A percentile compares a stretch with the other conserved stretches of the same genome.
These are phyloP conservation scores for Rubia occidens DNA, from an alignment of 305 asterid genomes.

Conservation along the genomic window DNA sequence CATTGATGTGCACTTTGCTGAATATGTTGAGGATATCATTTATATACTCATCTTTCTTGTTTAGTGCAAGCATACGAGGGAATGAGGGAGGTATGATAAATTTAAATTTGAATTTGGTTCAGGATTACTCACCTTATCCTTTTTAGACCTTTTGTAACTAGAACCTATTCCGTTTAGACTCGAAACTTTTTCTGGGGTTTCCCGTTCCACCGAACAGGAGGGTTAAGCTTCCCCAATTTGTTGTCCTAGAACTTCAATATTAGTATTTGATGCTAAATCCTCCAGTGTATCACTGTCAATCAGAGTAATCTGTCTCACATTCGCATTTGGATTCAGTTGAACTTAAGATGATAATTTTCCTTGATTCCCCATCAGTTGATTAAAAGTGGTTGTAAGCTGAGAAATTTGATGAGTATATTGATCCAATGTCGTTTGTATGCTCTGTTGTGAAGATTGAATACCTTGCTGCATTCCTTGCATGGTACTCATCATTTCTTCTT, in stretches of 20 bases:
- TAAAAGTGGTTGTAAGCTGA: neutral
- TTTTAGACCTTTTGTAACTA: neutral
- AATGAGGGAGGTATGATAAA: no score
- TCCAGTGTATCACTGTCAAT: neutral
- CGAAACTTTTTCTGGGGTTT: no score
- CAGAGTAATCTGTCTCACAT: neutral
- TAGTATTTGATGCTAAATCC: neutral
- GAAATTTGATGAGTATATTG: neutral
- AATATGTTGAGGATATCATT: no score
- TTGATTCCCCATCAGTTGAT: neutral
- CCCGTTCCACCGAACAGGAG: no score
- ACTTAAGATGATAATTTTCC: neutral
- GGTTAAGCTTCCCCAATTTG: no score
- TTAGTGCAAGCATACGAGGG: no score
- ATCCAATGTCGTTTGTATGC: neutral
- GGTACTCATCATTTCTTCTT: no score
- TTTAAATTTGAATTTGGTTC: neutral
- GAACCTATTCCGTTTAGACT: no score
- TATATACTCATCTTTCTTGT: no score
- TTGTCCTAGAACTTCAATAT: neutral
- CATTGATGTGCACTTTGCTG: no score
- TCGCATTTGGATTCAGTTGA: neutral
- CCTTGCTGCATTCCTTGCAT: neutral
- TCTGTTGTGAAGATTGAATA: no score
- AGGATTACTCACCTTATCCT: neutral